Conservation (phyloP, 2,329 filamentous ascomycete species). For the Penicillium frequentans region DNA sequence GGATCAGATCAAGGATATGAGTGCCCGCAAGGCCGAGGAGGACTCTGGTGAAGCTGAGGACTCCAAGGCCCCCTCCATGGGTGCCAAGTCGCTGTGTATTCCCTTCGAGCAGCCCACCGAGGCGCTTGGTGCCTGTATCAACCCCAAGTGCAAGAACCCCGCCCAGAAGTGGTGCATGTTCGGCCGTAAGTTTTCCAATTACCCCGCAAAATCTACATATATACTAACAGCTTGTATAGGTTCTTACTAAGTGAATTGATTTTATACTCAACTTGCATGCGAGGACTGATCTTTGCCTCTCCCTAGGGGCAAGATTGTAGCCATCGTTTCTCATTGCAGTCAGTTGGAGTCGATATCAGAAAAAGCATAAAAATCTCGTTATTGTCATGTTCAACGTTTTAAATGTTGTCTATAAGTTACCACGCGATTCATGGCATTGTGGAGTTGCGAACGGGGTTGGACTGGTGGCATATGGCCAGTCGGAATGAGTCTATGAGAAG, state of each 20-base stretch:
- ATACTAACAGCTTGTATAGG: conserved; percentile 16
- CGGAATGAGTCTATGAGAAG: conserved; percentile 17
- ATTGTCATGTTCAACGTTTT: background rate
- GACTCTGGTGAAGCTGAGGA: conserved; percentile 69
- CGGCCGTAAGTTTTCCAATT: conserved; percentile 58
- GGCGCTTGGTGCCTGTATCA: conserved; percentile 75
- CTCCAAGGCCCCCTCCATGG: conserved; percentile 72
- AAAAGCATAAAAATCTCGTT: background rate
- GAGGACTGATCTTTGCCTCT: background rate
- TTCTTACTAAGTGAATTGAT: conserved; percentile 28
- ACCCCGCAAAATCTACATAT: background rate
- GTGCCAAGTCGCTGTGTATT: conserved; percentile 74
- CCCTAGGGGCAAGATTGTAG: background rate
- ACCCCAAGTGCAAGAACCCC: conserved; percentile 74
- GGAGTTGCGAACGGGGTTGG: conserved; percentile 4
- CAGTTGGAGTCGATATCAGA: background rate
- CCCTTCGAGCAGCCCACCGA: conserved; percentile 85
- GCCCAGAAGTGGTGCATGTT: conserved; percentile 94
- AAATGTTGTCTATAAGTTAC: background rate
- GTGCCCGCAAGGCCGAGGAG: conserved; percentile 66
- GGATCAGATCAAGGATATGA: conserved; percentile 91
- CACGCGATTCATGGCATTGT: conserved; percentile 5
- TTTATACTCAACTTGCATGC: background rate
- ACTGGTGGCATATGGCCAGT: background rate
- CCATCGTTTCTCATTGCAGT: background rate